Evolutionary conservation across 2,329 filamentous ascomycete species (phyloP).

Genomic region (Monosporascus sp.): DNA sequence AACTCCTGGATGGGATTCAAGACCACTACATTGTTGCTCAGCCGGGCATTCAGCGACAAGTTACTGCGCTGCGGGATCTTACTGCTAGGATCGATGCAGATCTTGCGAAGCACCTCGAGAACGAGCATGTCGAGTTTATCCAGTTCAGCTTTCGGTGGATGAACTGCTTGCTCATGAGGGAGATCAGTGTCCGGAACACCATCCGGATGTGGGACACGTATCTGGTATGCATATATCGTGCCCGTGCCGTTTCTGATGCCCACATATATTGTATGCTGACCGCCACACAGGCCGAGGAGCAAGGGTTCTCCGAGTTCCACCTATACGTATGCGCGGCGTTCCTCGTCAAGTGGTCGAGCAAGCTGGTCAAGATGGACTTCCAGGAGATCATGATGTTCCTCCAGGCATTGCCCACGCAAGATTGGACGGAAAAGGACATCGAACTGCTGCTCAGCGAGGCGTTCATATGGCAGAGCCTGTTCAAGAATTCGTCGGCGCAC

Average conservation of each 20-base stretch:
- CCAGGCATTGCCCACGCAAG: conserved; percentile 84
- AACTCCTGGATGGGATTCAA: conserved; percentile 96
- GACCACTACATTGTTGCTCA: conserved; percentile 99
- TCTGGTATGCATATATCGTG: conserved; percentile 57
- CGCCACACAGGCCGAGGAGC: conserved; percentile 76
- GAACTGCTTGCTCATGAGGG: conserved; percentile 97
- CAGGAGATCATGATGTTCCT: conserved; percentile 99
- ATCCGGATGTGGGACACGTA: conserved; percentile 99
- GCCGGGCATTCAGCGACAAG: conserved; percentile 92
- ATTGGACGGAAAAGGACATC: conserved; percentile 98
- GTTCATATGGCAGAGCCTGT: conserved; percentile 97
- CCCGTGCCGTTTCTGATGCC: background rate
- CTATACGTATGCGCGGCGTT: conserved; percentile 98
- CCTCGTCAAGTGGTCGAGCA: conserved; percentile 95
- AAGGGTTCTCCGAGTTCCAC: conserved; percentile 97
- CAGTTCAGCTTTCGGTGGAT: conserved; percentile 99
- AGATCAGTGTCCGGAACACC: conserved; percentile 93
- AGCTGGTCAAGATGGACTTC: conserved; percentile 95
- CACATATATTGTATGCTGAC: background rate
- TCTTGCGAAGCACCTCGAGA: conserved; percentile 83
- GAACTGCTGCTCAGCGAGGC: conserved; percentile 93
- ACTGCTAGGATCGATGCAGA: conserved; percentile 82
- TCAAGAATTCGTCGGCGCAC: conserved; percentile 91
- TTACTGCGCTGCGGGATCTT: conserved; percentile 80
- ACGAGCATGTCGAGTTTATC: conserved; percentile 93